phyloP scores from a whole-genome alignment of 176 grass and related monocot species.

The Aegilops longissima region DNA sequence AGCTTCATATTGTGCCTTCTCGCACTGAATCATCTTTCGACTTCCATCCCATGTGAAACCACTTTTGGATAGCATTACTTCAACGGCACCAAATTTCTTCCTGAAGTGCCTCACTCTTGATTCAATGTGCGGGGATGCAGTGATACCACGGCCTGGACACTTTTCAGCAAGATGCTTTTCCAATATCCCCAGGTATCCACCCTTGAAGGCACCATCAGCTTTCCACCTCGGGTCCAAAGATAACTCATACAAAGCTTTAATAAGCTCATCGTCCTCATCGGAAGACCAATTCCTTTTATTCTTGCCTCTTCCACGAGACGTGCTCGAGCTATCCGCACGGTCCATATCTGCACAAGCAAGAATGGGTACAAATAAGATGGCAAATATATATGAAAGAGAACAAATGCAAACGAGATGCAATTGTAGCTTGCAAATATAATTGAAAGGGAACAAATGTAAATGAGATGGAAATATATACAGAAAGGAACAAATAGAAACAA shows the following conservation, averaged over 20 bases:
- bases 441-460: too few species aligned
- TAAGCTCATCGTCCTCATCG: neutral
- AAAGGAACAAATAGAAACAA: too few species aligned
- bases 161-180: neutral
- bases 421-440: too few species aligned
- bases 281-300: neutral
- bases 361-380: too few species aligned
- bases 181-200: neutral
- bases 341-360: neutral
- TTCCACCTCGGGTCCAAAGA: constrained; percentile 15
- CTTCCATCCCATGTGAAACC: neutral
- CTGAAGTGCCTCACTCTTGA: neutral
- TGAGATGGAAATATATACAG: too few species aligned
- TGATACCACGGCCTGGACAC: neutral
- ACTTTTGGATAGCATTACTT: neutral
- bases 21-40: too few species aligned
- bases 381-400: too few species aligned
- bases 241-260: neutral
- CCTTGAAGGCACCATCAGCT: neutral
- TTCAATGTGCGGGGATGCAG: constrained; percentile 44
- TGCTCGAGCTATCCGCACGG: too few species aligned
- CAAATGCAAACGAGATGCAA: too few species aligned
- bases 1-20: too few species aligned
- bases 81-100: neutral
- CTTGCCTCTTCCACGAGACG: neutral